phyloP scores from a whole-genome alignment of 192 early-diverging fungal species.

The Umbelopsis sp. region DNA sequence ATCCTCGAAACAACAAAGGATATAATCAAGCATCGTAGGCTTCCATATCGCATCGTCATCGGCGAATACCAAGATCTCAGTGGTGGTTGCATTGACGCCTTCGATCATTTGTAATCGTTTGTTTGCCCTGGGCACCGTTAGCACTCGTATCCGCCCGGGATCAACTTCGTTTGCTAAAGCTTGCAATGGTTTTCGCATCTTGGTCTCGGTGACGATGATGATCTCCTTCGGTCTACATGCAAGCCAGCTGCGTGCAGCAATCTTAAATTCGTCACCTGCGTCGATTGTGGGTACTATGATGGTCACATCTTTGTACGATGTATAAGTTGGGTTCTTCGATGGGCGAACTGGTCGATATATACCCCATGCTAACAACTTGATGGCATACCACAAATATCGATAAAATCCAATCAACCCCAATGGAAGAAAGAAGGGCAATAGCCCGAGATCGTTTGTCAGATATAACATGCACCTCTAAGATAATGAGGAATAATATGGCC shows the following conservation, averaged over 20 bases:
- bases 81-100: slow-evolving; percentile 64
- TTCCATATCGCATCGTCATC: slow-evolving; percentile 76
- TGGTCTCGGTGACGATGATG: slow-evolving; percentile 68
- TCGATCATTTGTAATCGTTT: slow-evolving; percentile 74
- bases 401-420: slow-evolving; percentile 74
- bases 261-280: slow-evolving; percentile 73
- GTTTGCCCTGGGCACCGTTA: slow-evolving; percentile 62
- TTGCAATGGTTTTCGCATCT: slow-evolving; percentile 55
- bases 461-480: slow-evolving; percentile 56
- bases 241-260: slow-evolving; percentile 67
- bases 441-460: slow-evolving; percentile 59
- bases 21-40: slow-evolving; percentile 62
- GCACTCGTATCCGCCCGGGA: slow-evolving; percentile 53
- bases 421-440: slow-evolving; percentile 69
- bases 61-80: slow-evolving; percentile 68
- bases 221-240: slow-evolving; percentile 66
- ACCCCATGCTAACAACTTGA: slow-evolving; percentile 64
- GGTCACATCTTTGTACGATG: slow-evolving; percentile 62
- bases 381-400: slow-evolving; percentile 70
- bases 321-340: slow-evolving; percentile 58
- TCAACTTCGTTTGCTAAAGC: slow-evolving; percentile 62
- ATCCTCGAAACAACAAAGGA: slow-evolving; percentile 75
- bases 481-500: not conserved
- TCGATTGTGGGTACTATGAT: slow-evolving; percentile 79
- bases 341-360: slow-evolving; percentile 66